A percentile compares a stretch with the other conserved stretches of the same genome.
Conservation (phyloP, 768 basidiomycete species). For the Agaricus blazei region DNA sequence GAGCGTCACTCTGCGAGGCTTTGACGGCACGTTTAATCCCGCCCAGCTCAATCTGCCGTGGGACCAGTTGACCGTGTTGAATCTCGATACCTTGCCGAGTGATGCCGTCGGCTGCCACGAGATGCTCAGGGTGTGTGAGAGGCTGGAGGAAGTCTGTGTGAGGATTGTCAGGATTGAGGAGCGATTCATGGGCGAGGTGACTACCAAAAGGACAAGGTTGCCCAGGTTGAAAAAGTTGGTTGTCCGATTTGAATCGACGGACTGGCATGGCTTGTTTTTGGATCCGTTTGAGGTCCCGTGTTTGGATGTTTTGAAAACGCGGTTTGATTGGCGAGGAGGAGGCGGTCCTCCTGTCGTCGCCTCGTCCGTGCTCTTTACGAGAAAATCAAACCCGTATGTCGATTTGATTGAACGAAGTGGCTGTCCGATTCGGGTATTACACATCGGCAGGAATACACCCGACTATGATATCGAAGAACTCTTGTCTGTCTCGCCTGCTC, state of each 20-base stretch:
- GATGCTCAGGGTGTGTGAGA: slow-evolving; percentile 1
- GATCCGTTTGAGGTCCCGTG: slow-evolving; percentile 8
- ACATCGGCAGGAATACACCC: slow-evolving; percentile 8
- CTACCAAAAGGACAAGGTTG: neutral
- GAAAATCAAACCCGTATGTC: neutral
- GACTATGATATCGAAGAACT: slow-evolving; percentile 5
- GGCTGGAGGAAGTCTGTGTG: slow-evolving; percentile 1
- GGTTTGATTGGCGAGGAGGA: slow-evolving; percentile 5
- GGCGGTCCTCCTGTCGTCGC: no score
- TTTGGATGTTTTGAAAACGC: slow-evolving; percentile 2
- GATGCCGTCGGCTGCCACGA: slow-evolving; percentile 8
- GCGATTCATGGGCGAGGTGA: neutral
- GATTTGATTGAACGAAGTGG: slow-evolving; percentile 6
- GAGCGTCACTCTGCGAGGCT: slow-evolving; percentile 11
- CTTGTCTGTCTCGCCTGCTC: neutral
- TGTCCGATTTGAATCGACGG: slow-evolving; percentile 3
- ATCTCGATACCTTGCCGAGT: slow-evolving; percentile 7
- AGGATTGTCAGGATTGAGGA: slow-evolving; percentile 6
- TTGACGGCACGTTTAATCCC: slow-evolving; percentile 14
- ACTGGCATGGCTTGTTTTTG: slow-evolving; percentile 6
- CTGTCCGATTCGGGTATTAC: slow-evolving; percentile 6
- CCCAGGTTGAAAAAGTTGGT: neutral
- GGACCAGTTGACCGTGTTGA: slow-evolving; percentile 14
- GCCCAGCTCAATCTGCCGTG: slow-evolving; percentile 13
- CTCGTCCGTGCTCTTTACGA: neutral